Base-by-base conservation (phyloP, 495 filamentous ascomycete genomes). In the Neurospora tetraspora region DNA sequence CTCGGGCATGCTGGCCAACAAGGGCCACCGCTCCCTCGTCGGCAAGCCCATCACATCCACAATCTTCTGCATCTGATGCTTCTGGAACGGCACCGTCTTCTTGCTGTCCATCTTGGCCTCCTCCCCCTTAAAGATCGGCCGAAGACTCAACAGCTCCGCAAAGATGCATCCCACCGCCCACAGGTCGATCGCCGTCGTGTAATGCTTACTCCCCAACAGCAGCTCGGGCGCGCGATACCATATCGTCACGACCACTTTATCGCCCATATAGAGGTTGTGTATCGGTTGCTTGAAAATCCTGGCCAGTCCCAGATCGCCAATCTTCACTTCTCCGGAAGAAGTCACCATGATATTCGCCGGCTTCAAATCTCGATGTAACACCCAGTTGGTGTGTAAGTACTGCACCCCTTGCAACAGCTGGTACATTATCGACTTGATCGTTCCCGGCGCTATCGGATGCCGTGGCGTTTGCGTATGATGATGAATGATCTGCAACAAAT, bases 321-420 rank as follows among this genome's bases (percentile, higher is more conserved):
- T 95, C 76, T 94, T 94, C 75, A 99, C 93, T 71, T 93, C 92
- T 18, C 95, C 95, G 59, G 83, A 82, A 16, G 91, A 93, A 1
- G 96, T 99, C 18, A 99, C 96, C 89, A 99, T 96, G 80, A 99
- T 99, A 77, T 99, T 99, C 74, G 96, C 96, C 34, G 96, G 96
- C 78, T 99, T 99, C 38, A 99, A 86, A 80, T 99, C 96, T 70
- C 96, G 92, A 80, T 99, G 96, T 31, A 99, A 84, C 34, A 99
- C 95, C 96, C 96, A 99, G 78, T 97, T 98, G 47, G 89, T 91
- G 79, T 99, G 96, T 4, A 99, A 86, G 79, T 99, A 99, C 43
- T 97, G 90, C 70, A 96, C 88, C 34, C 96, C 96, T 75, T 97
- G 96, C 39, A 98, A 87, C 5, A 99, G 87, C 82, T 99, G 96